Evolutionary conservation across 805 yeast genomes (phyloP).

Genomic region (Yamadazyma sp.): DNA sequence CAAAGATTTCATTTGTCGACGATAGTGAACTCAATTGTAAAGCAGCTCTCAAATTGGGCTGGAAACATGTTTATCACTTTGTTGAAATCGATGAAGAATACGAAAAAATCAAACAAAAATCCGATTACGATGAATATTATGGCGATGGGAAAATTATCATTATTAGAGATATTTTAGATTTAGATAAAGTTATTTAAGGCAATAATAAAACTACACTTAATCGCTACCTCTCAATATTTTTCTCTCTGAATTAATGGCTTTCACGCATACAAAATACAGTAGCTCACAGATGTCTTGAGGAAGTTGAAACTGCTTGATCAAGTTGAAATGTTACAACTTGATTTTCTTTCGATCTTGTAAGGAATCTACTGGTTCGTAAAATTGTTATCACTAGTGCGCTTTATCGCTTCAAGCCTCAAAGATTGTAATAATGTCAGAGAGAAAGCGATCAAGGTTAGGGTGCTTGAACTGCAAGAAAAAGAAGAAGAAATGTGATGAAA

Average conservation of each 20-base stretch:
- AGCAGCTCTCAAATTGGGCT: conserved; percentile 70
- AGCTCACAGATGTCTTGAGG: too few species aligned
- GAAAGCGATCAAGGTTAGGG: conserved; percentile 10
- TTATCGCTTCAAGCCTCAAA: too few species aligned
- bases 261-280: too few species aligned
- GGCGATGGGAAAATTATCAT: conserved; percentile 29
- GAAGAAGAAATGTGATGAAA: conserved; percentile 16
- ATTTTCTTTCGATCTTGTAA: too few species aligned
- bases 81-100: conserved; percentile 67
- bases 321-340: too few species aligned
- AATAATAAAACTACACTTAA: neutral
- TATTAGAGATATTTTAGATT: conserved; percentile 31
- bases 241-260: too few species aligned
- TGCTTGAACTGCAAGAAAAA: conserved; percentile 10
- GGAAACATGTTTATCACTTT: conserved; percentile 68
- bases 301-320: too few species aligned
- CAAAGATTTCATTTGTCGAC: conserved; percentile 71
- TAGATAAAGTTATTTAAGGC: conserved; percentile 12
- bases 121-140: conserved; percentile 33
- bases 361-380: too few species aligned
- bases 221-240: too few species aligned
- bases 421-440: too few species aligned
- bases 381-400: too few species aligned
- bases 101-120: conserved; percentile 24
- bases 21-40: conserved; percentile 78